Evolutionary conservation across 2,329 filamentous ascomycete species (phyloP), one percentile per base, ranked within the genome.

Genomic region (Colletotrichum scovillei): DNA sequence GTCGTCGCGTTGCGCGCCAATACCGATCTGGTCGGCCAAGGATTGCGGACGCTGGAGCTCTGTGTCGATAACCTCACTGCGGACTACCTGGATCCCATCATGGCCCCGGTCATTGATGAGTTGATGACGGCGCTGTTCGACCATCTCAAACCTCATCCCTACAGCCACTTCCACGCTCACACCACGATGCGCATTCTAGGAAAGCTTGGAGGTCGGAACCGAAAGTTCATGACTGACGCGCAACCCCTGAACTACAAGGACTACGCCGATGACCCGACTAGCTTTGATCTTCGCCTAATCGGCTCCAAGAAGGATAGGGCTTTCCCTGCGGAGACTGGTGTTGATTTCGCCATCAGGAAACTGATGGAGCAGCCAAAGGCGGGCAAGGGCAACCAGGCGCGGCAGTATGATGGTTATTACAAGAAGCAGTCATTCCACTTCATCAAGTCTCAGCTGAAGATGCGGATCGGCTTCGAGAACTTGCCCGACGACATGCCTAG

Each of bases 41-140:
- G 97, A 0, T 87, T 99, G 7, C 89, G 97, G 32, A 99, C 97
- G 0, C 86, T 99, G 5, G 97, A 99, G 79, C 89, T 99, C 2
- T 99, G 97, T 79, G 97, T 99, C 22, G 97, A 99, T 76, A 99
- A 99, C 78, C 88, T 99, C 0, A 99, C 97, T 0, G 96, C 97
- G 0, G 97, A 99, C 79, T 99, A 99, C 79, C 86, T 99, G 16
- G 97, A 99, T 78, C 97, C 97, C 0, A 98, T 99, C 78, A 99
- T 99, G 96, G 95, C 96, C 2, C 97, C 97, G 0, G 97, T 98
- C 30, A 98, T 99, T 82, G 96, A 99, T 78, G 97, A 99, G 80
- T 87, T 99, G 57, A 99, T 99, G 97, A 97, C 95, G 59, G 96
- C 96, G 1, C 88, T 99, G 1, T 99, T 97, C 88, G 95, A 98